Base-by-base conservation (phyloP, 2,329 filamentous ascomycete species). In the Rutstroemia sp. region DNA sequence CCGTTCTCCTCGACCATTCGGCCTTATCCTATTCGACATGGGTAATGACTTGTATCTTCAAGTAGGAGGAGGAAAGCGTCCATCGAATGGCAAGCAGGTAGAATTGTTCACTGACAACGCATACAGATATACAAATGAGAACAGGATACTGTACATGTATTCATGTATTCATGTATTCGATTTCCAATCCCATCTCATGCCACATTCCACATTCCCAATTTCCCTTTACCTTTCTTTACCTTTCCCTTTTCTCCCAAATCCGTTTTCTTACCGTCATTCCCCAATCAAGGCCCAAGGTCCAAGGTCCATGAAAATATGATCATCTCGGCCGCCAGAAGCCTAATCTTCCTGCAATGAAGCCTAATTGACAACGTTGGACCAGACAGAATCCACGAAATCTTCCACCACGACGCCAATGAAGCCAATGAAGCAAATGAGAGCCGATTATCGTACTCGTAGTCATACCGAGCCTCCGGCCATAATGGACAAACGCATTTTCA, bases 291-390 rank as follows among this genome's bases (percentile, higher is more conserved):
- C 14, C 39, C 3, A 19, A 41, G 12, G 14, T 18, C 38, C 38
- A 16, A 16, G 14, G 14, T 41, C 38, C 38, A 14, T 18, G 38
- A 41, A 41, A 42, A 19, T 44, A 30, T 30, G 34, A 54, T 38
- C 10, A 25, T 34, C 34, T 49, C 52, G 30, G 30, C n/a, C 10
- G 34, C 38, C 34, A 47, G 45, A 44, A 56, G 47, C 53, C 53
- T 56, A 51, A 56, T 38, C 34, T 50, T 54, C 54, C 65, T 66
- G 64, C 65, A 58, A 59, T 63, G 56, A 51, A 62, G 60, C 62
- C 62, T 58, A 52, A 62, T 38, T 54, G 49, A 39, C 52, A 46
- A 49, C 46, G 27, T 44, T 57, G 21, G 53, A 50, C 49, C 57
- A 58, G 52, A 44, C 46, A 58, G 47, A 45, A 21, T 21, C 37